A percentile compares a stretch with the other conserved stretches of the same genome.
Evolutionary conservation across 768 basidiomycete genomes (phyloP).

Genomic region (Hemileccinum rubropunctum): DNA sequence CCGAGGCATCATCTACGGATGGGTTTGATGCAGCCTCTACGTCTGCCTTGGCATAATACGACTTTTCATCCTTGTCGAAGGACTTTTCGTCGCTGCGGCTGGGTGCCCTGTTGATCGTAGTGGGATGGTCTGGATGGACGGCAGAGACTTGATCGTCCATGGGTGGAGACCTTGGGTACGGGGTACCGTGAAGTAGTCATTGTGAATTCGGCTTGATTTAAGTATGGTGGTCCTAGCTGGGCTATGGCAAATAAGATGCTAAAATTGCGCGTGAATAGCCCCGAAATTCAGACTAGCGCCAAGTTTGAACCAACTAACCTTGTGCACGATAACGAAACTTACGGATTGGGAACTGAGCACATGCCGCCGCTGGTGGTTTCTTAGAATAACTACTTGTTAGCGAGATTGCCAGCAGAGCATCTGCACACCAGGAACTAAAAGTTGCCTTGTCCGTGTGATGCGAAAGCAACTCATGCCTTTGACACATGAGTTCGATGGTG

Average conservation of each 20-base stretch:
- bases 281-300: too few species aligned
- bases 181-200: background rate
- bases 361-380: too few species aligned
- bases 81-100: slow-evolving; percentile 10
- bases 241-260: background rate
- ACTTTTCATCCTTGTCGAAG: slow-evolving; percentile 7
- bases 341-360: background rate
- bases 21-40: slow-evolving; percentile 23
- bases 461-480: too few species aligned
- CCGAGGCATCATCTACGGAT: slow-evolving; percentile 8
- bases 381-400: background rate
- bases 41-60: slow-evolving; percentile 30
- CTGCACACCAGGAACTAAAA: too few species aligned
- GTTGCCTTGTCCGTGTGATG: too few species aligned
- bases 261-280: background rate
- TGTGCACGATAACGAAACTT: background rate
- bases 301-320: background rate
- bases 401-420: too few species aligned
- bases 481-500: too few species aligned
- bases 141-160: slow-evolving; percentile 3
- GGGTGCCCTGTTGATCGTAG: background rate
- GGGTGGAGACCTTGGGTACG: background rate
- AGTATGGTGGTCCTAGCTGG: background rate
- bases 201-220: background rate
- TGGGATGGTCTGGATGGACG: background rate